These are phyloP conservation scores for Talaromyces sp. DNA, from an alignment of 2,329 filamentous ascomycete genomes.

Conservation along the genomic window DNA sequence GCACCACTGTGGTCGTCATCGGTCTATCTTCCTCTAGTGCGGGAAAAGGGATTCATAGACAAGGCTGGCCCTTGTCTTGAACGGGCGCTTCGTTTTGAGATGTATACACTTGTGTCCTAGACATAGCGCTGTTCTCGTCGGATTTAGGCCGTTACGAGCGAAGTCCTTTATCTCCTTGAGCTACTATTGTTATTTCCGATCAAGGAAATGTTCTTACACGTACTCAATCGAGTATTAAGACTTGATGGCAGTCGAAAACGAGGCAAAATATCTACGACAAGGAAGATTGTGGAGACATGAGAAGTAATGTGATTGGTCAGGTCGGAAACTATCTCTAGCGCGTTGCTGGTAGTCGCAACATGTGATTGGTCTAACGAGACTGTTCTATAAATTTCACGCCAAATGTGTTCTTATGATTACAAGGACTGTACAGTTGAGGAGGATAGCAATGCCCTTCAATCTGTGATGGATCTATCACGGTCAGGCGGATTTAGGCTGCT, in stretches of 20 bases:
- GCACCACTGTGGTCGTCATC: not conserved
- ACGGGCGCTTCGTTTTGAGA: slow-evolving; percentile 4
- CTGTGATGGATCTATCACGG: not conserved
- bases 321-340: slow-evolving; percentile 11
- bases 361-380: not conserved
- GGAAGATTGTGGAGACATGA: not conserved
- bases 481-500: not conserved
- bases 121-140: not conserved
- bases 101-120: not conserved
- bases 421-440: not conserved
- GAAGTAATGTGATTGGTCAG: not conserved
- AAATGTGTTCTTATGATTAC: not conserved
- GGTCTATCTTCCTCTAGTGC: not conserved
- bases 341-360: not conserved
- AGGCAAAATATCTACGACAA: not conserved
- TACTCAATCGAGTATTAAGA: no score
- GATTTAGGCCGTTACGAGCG: not conserved
- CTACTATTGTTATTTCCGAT: not conserved
- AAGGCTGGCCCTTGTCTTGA: slow-evolving; percentile 2
- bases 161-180: not conserved
- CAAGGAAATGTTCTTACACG: not conserved
- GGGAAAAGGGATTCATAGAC: not conserved
- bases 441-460: not conserved
- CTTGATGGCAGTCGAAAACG: not conserved
- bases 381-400: not conserved